phyloP scores from a whole-genome alignment of 2,329 filamentous ascomycete species.

The Aureobasidium subglaciale region DNA sequence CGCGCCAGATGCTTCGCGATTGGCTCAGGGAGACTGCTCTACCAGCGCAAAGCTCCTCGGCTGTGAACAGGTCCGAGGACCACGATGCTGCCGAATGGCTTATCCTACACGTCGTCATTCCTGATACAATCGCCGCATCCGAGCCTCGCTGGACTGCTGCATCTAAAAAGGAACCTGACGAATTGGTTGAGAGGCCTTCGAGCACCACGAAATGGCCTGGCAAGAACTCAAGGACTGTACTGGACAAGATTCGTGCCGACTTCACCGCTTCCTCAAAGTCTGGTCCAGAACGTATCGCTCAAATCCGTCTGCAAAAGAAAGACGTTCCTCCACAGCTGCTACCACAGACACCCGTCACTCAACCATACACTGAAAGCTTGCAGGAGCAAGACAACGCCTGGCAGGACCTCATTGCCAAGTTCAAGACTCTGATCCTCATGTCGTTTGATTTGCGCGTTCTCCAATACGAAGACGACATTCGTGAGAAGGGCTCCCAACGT shows the following conservation, averaged over 20 bases:
- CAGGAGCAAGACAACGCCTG: constrained; percentile 77
- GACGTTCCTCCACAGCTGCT: constrained; percentile 39
- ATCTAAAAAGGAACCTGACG: constrained; percentile 42
- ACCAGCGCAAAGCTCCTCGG: constrained; percentile 48
- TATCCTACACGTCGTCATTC: constrained; percentile 84
- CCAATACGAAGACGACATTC: constrained; percentile 96
- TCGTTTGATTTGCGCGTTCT: constrained; percentile 87
- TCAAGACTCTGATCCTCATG: constrained; percentile 77
- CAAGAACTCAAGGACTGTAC: constrained; percentile 67
- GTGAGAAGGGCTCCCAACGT: constrained; percentile 83
- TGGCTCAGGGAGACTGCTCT: constrained; percentile 79
- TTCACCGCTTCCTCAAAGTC: constrained; percentile 76
- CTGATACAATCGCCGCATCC: constrained; percentile 72
- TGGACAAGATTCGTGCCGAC: constrained; percentile 84
- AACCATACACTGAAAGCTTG: constrained; percentile 59
- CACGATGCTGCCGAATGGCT: constrained; percentile 97
- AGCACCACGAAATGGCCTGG: constrained; percentile 68
- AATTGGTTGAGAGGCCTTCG: constrained; percentile 57
- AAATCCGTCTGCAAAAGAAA: constrained; percentile 64
- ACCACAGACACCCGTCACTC: constrained; percentile 36
- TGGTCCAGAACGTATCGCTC: constrained; percentile 68
- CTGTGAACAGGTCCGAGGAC: constrained; percentile 67
- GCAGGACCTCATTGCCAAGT: constrained; percentile 74
- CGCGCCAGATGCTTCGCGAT: constrained; percentile 72
- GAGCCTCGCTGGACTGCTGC: constrained; percentile 60